Evolutionary conservation across 768 basidiomycete genomes (phyloP).

Genomic region (Phaeolepiota aurea): DNA sequence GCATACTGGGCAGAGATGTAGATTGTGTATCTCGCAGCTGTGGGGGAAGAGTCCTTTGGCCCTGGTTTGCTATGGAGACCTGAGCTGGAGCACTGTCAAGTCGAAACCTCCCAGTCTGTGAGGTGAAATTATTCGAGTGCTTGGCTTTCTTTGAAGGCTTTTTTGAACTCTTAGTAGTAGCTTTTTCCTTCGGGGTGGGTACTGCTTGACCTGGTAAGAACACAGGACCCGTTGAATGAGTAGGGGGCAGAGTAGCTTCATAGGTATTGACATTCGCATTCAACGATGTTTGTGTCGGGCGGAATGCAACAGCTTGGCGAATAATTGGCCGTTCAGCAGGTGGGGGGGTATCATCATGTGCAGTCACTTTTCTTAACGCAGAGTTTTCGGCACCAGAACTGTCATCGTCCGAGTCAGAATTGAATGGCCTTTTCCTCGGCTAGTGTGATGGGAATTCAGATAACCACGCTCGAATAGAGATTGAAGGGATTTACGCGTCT

Average conservation of each 20-base stretch:
- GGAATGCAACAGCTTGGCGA: slow-evolving; percentile 52
- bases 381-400: slow-evolving; percentile 31
- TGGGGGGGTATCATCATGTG: slow-evolving; percentile 37
- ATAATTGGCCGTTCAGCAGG: slow-evolving; percentile 46
- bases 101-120: slow-evolving; percentile 44
- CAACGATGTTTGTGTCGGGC: slow-evolving; percentile 17
- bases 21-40: too few relatives aligned
- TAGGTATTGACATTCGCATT: slow-evolving; percentile 28
- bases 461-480: not conserved
- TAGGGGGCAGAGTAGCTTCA: slow-evolving; percentile 22
- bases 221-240: slow-evolving; percentile 10
- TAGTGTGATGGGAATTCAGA: slow-evolving; percentile 12
- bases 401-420: slow-evolving; percentile 48
- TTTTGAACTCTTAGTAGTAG: slow-evolving; percentile 14
- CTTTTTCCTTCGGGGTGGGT: slow-evolving; percentile 9
- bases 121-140: slow-evolving; percentile 29
- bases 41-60: too few relatives aligned
- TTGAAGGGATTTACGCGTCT: slow-evolving; percentile 25
- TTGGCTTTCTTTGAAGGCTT: slow-evolving; percentile 15
- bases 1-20: too few relatives aligned
- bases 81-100: too few relatives aligned
- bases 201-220: slow-evolving; percentile 53
- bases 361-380: slow-evolving; percentile 3
- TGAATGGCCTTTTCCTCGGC: slow-evolving; percentile 40
- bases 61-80: too few relatives aligned